Conservation (phyloP, 1,284 basidiomycete genomes). For the Limonomyces culmigenus region DNA sequence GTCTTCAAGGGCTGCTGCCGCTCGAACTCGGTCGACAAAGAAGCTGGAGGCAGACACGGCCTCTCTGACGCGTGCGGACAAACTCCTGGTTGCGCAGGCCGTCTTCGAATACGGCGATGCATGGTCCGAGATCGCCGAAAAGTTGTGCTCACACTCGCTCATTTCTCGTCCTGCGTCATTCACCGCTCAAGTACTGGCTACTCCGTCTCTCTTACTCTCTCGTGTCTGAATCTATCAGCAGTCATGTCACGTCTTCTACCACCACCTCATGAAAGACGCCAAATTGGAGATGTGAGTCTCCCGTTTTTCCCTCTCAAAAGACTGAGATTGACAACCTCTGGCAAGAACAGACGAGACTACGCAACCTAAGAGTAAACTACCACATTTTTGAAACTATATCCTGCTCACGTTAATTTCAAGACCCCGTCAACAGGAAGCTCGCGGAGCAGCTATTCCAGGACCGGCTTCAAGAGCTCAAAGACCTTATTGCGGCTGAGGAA, state of each 20-base stretch:
- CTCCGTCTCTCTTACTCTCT: too few relatives aligned
- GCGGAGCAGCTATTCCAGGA: conserved; percentile 58
- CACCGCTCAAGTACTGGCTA: conserved; percentile 42
- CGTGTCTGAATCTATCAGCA: too few relatives aligned
- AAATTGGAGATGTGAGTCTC: conserved; percentile 44
- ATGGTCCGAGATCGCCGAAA: conserved; percentile 55
- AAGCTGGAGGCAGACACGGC: too few relatives aligned
- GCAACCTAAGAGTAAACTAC: too few relatives aligned
- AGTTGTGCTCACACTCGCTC: conserved; percentile 53
- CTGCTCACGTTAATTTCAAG: too few relatives aligned
- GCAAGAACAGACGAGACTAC: too few relatives aligned
- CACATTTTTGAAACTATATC: too few relatives aligned
- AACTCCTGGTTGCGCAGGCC: conserved; percentile 68
- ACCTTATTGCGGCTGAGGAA: conserved; percentile 57
- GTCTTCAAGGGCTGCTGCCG: too few relatives aligned
- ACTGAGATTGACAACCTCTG: too few relatives aligned
- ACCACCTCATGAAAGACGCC: conserved; percentile 49
- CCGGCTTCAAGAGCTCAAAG: conserved; percentile 54
- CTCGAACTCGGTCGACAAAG: too few relatives aligned
- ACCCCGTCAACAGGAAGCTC: conserved; percentile 37
- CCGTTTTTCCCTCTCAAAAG: background rate
- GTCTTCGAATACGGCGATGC: conserved; percentile 69
- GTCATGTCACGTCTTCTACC: conserved; percentile 55
- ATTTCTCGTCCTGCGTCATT: conserved; percentile 41
- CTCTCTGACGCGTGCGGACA: too few relatives aligned